Evolutionary conservation across 2,329 filamentous ascomycete species (phyloP).

Genomic region (Aspergillus cejpii): DNA sequence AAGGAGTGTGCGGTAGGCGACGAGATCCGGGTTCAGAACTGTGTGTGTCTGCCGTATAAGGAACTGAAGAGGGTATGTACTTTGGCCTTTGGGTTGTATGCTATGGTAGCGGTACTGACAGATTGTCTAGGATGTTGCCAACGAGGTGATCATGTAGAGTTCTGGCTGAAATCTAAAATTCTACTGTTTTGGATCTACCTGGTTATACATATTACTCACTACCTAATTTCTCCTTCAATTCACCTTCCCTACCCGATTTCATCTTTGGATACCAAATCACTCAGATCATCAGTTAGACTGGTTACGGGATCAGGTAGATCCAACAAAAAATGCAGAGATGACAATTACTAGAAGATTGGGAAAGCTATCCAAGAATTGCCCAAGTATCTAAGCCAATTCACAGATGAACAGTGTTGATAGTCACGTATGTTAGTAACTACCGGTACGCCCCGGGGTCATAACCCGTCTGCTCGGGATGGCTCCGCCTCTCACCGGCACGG

Average conservation of each 20-base stretch:
- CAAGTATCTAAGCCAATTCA: too few species aligned
- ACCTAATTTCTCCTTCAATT: background rate
- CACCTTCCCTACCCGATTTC: background rate
- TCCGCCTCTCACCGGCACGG: conserved; percentile 22
- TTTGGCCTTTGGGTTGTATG: background rate
- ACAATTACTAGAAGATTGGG: too few species aligned
- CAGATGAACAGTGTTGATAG: too few species aligned
- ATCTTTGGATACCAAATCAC: too few species aligned
- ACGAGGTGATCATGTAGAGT: conserved; percentile 78
- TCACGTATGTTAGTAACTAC: too few species aligned
- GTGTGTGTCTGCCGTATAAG: conserved; percentile 94
- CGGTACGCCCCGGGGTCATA: conserved; percentile 34
- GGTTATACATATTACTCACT: conserved; percentile 11
- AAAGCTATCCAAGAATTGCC: too few species aligned
- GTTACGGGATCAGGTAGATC: too few species aligned
- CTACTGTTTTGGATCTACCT: conserved; percentile 8
- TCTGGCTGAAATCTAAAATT: too few species aligned
- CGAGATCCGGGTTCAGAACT: conserved; percentile 94
- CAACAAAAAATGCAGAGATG: too few species aligned
- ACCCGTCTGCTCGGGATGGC: conserved; percentile 27
- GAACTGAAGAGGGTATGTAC: conserved; percentile 83
- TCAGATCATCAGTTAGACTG: too few species aligned
- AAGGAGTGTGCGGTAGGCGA: conserved; percentile 94
- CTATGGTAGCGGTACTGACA: conserved; percentile 3
- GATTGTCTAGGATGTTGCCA: conserved; percentile 33